A percentile compares a stretch with the other conserved stretches of the same genome.
These are phyloP conservation scores for Fusarium beomiforme DNA, from an alignment of 2,329 filamentous ascomycete genomes.

Conservation along the genomic window DNA sequence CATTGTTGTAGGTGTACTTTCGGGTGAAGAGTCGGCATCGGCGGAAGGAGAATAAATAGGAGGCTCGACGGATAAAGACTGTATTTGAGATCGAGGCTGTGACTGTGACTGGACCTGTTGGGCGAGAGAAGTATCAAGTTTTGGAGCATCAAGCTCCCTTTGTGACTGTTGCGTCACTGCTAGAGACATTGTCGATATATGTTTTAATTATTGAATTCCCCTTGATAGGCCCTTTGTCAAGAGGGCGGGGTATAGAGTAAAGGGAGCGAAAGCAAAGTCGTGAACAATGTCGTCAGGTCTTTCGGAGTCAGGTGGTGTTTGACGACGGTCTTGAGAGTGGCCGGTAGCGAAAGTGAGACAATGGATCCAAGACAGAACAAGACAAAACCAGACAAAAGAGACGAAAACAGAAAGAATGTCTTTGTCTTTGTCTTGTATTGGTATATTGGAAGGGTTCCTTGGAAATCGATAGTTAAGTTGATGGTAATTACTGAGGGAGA, in stretches of 20 bases:
- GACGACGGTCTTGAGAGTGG: slow-evolving; percentile 28
- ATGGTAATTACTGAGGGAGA: slow-evolving; percentile 24
- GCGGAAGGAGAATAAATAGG: slow-evolving; percentile 40
- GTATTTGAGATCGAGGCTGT: slow-evolving; percentile 38
- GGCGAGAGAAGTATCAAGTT: slow-evolving; percentile 31
- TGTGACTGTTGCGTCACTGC: slow-evolving; percentile 36
- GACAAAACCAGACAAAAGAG: slow-evolving; percentile 36
- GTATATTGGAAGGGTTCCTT: neutral
- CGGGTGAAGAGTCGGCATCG: slow-evolving; percentile 37
- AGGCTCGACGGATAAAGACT: slow-evolving; percentile 41
- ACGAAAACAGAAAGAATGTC: slow-evolving; percentile 37
- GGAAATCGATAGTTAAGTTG: slow-evolving; percentile 33
- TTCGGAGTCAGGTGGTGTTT: slow-evolving; percentile 18
- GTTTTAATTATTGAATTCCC: slow-evolving; percentile 37
- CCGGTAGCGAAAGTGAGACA: slow-evolving; percentile 33
- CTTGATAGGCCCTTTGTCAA: slow-evolving; percentile 12
- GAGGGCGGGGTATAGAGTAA: slow-evolving; percentile 21
- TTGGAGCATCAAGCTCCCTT: slow-evolving; percentile 37
- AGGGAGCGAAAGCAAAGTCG: slow-evolving; percentile 21
- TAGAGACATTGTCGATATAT: slow-evolving; percentile 38
- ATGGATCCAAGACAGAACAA: slow-evolving; percentile 26
- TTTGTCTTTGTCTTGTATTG: slow-evolving; percentile 19
- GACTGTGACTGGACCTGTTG: slow-evolving; percentile 28
- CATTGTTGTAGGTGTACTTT: slow-evolving; percentile 43
- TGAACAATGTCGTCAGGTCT: slow-evolving; percentile 32